A percentile compares a stretch with the other conserved stretches of the same genome.
Evolutionary conservation across 228 moss, liverwort and hornwort species (phyloP).

Genomic region (Sphagnum magellanicum): DNA sequence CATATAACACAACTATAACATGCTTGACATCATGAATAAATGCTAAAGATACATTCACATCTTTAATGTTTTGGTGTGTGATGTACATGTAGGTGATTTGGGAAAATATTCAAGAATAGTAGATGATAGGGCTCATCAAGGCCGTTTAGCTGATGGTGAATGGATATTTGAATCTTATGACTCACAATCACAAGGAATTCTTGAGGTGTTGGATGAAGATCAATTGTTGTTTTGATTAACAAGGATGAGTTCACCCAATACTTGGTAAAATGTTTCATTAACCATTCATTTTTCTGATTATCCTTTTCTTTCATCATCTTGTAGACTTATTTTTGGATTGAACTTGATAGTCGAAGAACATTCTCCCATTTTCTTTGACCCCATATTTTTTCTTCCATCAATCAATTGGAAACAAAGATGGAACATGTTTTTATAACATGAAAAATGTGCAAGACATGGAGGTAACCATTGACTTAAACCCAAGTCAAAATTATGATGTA

Average conservation of each 20-base stretch:
- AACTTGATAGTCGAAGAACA: not conserved
- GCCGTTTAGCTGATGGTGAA: not conserved
- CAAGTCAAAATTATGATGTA: too few relatives aligned
- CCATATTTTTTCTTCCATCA: too few relatives aligned
- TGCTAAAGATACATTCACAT: not conserved
- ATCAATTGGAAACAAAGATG: too few relatives aligned
- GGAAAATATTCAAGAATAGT: not conserved
- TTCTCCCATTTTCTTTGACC: not conserved
- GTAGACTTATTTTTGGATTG: not conserved
- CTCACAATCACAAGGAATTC: not conserved
- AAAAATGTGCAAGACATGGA: too few relatives aligned
- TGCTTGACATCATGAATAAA: not conserved
- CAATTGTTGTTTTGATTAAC: not conserved
- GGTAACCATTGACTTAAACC: too few relatives aligned
- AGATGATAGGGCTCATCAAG: not conserved
- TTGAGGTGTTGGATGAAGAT: not conserved
- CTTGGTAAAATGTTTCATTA: not conserved
- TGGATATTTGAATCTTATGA: not conserved
- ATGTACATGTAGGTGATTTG: not conserved
- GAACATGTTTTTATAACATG: too few relatives aligned
- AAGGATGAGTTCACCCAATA: not conserved
- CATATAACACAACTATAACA: not conserved
- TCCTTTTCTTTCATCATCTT: not conserved
- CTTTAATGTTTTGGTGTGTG: not conserved
- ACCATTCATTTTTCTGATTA: not conserved